Percentiles rank a stretch among this genome's conserved stretches.
phyloP scores from a whole-genome alignment of 345 rosid genomes.

The Dovyalis caffra region DNA sequence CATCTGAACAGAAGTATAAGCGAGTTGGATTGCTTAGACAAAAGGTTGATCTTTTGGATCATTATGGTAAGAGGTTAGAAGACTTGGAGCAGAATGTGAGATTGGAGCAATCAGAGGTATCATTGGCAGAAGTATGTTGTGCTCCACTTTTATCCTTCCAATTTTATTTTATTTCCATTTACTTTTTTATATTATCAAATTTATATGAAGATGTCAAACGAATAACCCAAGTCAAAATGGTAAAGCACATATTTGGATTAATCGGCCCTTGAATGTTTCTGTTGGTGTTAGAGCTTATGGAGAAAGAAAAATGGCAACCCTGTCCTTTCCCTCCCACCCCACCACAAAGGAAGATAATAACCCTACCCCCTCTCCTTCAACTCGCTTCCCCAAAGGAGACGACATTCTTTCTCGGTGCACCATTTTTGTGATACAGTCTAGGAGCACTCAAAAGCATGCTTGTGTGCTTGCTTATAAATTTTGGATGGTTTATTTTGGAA shows the following conservation, averaged over 20 bases:
- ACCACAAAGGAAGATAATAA: not conserved
- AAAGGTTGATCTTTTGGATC: slow-evolving; percentile 61
- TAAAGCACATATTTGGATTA: not conserved
- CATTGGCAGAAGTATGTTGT: slow-evolving; percentile 56
- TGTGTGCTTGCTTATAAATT: not conserved
- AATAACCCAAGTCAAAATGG: not conserved
- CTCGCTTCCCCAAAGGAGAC: not conserved
- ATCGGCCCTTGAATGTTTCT: not conserved
- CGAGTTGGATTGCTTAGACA: slow-evolving; percentile 46
- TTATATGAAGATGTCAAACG: not conserved
- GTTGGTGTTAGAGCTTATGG: not conserved
- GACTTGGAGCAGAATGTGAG: slow-evolving; percentile 65
- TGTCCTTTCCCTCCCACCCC: not conserved
- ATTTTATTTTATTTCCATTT: not conserved
- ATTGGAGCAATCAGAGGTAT: slow-evolving; percentile 64
- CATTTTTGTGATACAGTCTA: not conserved
- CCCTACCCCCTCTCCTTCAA: not conserved
- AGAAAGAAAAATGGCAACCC: not conserved
- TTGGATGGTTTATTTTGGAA: not conserved
- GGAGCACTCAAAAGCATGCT: not conserved
- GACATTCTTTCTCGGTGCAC: not conserved
- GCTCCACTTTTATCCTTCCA: slow-evolving; percentile 7
- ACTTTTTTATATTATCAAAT: not conserved
- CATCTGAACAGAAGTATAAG: slow-evolving; percentile 36
- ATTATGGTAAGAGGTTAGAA: slow-evolving; percentile 63